These are phyloP conservation scores for Moelleriella libera DNA, from an alignment of 2,329 filamentous ascomycete species.

Conservation along the genomic window DNA sequence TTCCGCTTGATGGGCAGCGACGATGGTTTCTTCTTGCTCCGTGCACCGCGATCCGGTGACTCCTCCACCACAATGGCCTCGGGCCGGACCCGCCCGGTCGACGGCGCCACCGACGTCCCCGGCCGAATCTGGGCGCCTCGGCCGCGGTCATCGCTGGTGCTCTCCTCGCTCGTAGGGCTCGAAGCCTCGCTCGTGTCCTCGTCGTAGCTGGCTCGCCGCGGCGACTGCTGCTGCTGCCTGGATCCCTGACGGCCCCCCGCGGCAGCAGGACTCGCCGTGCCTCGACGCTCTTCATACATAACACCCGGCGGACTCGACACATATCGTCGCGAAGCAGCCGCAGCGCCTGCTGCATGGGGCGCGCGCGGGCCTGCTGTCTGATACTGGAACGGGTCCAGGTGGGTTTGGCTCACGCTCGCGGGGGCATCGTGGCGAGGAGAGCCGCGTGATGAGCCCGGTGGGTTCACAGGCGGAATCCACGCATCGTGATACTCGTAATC, in stretches of 20 bases:
- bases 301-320: constrained; percentile 19
- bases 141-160: constrained; percentile 21
- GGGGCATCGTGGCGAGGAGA: constrained; percentile 18
- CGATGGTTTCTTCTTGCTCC: constrained; percentile 26
- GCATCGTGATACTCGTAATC: constrained; percentile 26
- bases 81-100: constrained; percentile 2
- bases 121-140: constrained; percentile 18
- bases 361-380: constrained; percentile 30
- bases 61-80: constrained; percentile 26
- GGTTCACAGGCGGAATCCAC: constrained; percentile 3
- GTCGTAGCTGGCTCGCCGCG: constrained; percentile 12
- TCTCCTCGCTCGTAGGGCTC: constrained; percentile 19
- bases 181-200: constrained; percentile 20
- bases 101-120: constrained; percentile 7
- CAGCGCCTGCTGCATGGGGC: constrained; percentile 17
- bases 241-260: constrained; percentile 17
- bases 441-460: constrained; percentile 15
- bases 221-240: constrained; percentile 1
- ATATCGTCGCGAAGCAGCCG: constrained; percentile 20
- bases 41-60: constrained; percentile 13
- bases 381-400: constrained; percentile 36
- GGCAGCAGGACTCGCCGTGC: constrained; percentile 13
- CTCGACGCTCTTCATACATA: constrained; percentile 12
- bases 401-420: constrained; percentile 12
- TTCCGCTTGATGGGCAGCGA: constrained; percentile 26